These are phyloP conservation scores for Leptographium galeiforme DNA, from an alignment of 2,329 filamentous ascomycete species.

Conservation along the genomic window DNA sequence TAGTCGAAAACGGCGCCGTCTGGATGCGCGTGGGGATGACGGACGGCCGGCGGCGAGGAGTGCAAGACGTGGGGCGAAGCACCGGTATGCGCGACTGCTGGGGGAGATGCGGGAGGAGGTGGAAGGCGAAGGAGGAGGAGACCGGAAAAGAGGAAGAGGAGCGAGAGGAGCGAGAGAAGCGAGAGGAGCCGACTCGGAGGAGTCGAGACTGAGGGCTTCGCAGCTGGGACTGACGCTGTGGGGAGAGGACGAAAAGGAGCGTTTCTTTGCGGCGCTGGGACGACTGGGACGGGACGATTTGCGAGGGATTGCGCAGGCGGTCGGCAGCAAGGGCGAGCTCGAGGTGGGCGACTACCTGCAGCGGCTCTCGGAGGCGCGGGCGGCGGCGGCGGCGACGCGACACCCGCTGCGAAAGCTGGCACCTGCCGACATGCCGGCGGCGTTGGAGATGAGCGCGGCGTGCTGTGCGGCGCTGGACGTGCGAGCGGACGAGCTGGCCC, in stretches of 20 bases:
- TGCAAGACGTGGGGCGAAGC: conserved; percentile 29
- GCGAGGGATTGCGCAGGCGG: conserved; percentile 44
- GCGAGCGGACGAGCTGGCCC: conserved; percentile 51
- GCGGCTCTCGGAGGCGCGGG: conserved; percentile 38
- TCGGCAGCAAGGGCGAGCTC: conserved; percentile 53
- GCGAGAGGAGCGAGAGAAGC: background rate
- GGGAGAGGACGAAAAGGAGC: conserved; percentile 56
- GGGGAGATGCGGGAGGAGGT: conserved; percentile 31
- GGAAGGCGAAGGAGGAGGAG: background rate
- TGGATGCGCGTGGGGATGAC: conserved; percentile 10
- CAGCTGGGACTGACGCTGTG: conserved; percentile 40
- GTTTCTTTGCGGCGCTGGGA: conserved; percentile 53
- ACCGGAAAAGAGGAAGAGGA: background rate
- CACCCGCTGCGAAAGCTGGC: conserved; percentile 22
- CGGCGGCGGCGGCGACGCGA: conserved; percentile 1
- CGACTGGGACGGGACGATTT: conserved; percentile 51
- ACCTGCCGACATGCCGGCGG: conserved; percentile 49
- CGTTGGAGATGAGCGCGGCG: conserved; percentile 54
- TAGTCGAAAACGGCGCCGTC: too few species aligned
- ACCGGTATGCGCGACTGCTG: conserved; percentile 34
- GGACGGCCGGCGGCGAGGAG: conserved; percentile 31
- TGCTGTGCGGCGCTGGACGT: conserved; percentile 54
- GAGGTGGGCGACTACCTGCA: conserved; percentile 61
- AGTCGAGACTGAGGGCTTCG: conserved; percentile 14
- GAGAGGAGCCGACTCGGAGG: conserved; percentile 16